Percentiles rank a stretch among this genome's conserved stretches.
phyloP scores from a whole-genome alignment of 306 rosid genomes.

The Vigna trinervia region DNA sequence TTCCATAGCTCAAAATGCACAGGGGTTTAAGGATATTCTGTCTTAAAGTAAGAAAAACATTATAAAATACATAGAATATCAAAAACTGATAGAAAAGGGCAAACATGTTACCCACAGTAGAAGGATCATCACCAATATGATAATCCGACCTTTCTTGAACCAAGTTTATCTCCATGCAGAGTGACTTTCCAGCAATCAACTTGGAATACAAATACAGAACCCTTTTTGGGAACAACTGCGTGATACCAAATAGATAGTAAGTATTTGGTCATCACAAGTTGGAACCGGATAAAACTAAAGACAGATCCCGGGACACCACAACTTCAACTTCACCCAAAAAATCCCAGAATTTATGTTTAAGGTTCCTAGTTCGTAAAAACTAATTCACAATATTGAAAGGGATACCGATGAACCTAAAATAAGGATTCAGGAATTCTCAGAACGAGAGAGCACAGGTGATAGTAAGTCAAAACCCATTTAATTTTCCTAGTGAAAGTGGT shows the following conservation, averaged over 20 bases:
- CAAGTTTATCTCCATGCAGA: conserved; percentile 78
- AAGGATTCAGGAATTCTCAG: not conserved
- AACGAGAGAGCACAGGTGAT: not conserved
- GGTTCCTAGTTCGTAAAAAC: too few species aligned
- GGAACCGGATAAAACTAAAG: not conserved
- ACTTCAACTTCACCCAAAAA: conserved; percentile 19
- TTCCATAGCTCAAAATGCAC: not conserved
- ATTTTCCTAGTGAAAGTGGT: not conserved
- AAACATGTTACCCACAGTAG: conserved; percentile 34
- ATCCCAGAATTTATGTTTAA: not conserved
- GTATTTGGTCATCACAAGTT: conserved; percentile 28
- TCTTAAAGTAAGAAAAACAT: conserved; percentile 14
- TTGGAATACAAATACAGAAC: conserved; percentile 71
- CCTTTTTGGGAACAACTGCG: conserved; percentile 88
- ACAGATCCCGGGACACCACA: conserved; percentile 5
- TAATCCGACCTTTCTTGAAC: conserved; percentile 64
- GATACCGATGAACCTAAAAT: not conserved
- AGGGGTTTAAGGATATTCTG: not conserved
- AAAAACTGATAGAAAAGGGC: not conserved
- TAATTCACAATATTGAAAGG: too few species aligned
- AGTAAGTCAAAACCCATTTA: not conserved
- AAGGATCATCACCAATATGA: conserved; percentile 40
- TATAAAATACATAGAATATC: conserved; percentile 3
- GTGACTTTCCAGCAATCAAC: conserved; percentile 88
- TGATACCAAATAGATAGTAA: conserved; percentile 32